These are phyloP conservation scores for Pleurotus citrinopileatus DNA, from an alignment of 768 basidiomycete species.

Conservation along the genomic window DNA sequence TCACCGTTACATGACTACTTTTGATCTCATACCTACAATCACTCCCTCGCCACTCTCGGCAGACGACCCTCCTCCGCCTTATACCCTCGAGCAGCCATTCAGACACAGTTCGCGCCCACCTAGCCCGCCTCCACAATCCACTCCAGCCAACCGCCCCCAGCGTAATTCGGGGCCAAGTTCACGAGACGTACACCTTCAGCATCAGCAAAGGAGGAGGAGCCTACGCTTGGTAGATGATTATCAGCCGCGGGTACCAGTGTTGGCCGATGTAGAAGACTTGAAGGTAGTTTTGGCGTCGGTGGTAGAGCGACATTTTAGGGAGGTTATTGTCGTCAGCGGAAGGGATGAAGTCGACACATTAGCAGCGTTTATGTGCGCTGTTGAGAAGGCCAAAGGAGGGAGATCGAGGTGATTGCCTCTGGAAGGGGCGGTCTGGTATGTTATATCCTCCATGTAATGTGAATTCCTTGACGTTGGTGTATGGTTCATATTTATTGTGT, in stretches of 20 bases:
- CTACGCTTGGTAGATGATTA: slow-evolving; percentile 69
- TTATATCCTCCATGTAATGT: too few relatives aligned
- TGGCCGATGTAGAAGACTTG: slow-evolving; percentile 69
- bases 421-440: too few relatives aligned
- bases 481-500: too few relatives aligned
- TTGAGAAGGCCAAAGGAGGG: slow-evolving; percentile 54
- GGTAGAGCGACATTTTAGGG: slow-evolving; percentile 72
- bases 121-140: slow-evolving; percentile 45
- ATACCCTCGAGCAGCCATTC: slow-evolving; percentile 49
- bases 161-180: slow-evolving; percentile 40
- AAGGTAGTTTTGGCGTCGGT: slow-evolving; percentile 65
- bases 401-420: slow-evolving; percentile 6
- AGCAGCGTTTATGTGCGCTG: slow-evolving; percentile 74
- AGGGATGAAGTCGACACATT: slow-evolving; percentile 81
- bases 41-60: slow-evolving; percentile 66
- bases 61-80: slow-evolving; percentile 70
- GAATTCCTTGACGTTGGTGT: too few relatives aligned
- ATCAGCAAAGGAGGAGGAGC: slow-evolving; percentile 61
- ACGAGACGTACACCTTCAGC: slow-evolving; percentile 36
- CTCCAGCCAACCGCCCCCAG: slow-evolving; percentile 70
- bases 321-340: slow-evolving; percentile 43
- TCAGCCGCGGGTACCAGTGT: slow-evolving; percentile 54
- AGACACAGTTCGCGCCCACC: slow-evolving; percentile 45
- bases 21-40: slow-evolving; percentile 67
- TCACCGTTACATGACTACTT: slow-evolving; percentile 71